A percentile compares a stretch with the other conserved stretches of the same genome.
These are phyloP conservation scores for Guadua angustifolia DNA, from an alignment of 176 grass and related monocot species.

Conservation along the genomic window DNA sequence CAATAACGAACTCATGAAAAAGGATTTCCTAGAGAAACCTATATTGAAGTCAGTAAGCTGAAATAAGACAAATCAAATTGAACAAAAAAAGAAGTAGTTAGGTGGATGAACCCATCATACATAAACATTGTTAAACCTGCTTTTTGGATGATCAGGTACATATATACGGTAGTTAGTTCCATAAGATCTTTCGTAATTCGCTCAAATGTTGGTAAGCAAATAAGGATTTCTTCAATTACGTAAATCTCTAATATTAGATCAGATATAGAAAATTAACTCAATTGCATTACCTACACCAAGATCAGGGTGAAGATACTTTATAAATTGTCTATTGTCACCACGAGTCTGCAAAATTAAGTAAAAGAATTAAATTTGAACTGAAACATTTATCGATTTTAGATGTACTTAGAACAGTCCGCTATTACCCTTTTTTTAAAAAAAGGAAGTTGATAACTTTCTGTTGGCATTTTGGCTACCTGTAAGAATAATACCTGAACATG, in stretches of 20 bases:
- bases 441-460: neutral
- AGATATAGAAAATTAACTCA: constrained; percentile 35
- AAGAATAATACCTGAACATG: constrained; percentile 17
- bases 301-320: constrained; percentile 95
- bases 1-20: constrained; percentile 98
- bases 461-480: constrained; percentile 29
- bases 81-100: constrained; percentile 46
- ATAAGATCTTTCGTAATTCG: constrained; percentile 98
- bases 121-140: too few species aligned
- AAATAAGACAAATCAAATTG: constrained; percentile 41
- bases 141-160: constrained; percentile 93
- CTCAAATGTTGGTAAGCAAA: constrained; percentile 37
- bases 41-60: constrained; percentile 76
- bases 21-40: constrained; percentile 94
- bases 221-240: constrained; percentile 36
- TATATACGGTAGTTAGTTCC: constrained; percentile 93
- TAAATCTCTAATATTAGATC: constrained; percentile 17
- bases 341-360: constrained; percentile 64
- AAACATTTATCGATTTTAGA: neutral
- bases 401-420: neutral
- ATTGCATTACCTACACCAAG: constrained; percentile 85
- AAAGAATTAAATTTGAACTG: constrained; percentile 9
- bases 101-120: constrained; percentile 78
- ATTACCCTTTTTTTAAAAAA: neutral
- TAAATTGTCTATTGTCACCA: constrained; percentile 92